A percentile compares a stretch with the other conserved stretches of the same genome.
phyloP scores from a whole-genome alignment of 495 filamentous ascomycete genomes.

The Talaromyces trachyspermus region DNA sequence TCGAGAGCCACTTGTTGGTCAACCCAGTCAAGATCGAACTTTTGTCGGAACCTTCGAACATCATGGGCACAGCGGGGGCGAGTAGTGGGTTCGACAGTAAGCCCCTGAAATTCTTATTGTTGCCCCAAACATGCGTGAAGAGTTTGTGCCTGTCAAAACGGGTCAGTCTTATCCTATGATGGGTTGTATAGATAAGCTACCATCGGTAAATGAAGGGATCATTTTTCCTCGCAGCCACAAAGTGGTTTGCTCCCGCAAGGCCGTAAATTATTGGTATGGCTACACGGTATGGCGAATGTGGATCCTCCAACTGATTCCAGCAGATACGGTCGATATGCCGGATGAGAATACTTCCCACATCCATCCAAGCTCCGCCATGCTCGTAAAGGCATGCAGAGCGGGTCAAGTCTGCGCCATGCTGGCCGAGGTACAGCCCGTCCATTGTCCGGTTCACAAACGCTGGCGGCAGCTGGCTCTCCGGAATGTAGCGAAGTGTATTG shows the following conservation, averaged over 20 bases:
- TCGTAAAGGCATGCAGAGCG: slow-evolving; percentile 14
- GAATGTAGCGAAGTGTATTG: slow-evolving; percentile 9
- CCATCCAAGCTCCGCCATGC: slow-evolving; percentile 20
- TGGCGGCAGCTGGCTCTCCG: slow-evolving; percentile 5
- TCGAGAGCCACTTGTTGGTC: not conserved
- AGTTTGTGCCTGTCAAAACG: not conserved
- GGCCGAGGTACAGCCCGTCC: slow-evolving; percentile 13
- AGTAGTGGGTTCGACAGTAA: not conserved
- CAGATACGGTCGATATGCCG: slow-evolving; percentile 16
- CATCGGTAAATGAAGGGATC: slow-evolving; percentile 1
- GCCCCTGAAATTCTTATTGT: not conserved
- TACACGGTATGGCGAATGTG: slow-evolving; percentile 11
- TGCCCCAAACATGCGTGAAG: slow-evolving; percentile 3
- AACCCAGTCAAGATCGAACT: not conserved
- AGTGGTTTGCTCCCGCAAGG: slow-evolving; percentile 10
- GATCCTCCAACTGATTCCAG: slow-evolving; percentile 14
- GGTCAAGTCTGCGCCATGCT: slow-evolving; percentile 17
- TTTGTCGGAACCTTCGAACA: not conserved
- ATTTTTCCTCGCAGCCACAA: slow-evolving; percentile 14
- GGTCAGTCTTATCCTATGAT: not conserved
- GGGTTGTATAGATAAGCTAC: not conserved
- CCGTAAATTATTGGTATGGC: slow-evolving; percentile 6
- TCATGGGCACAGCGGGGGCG: not conserved
- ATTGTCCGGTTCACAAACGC: slow-evolving; percentile 11
- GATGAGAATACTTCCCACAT: slow-evolving; percentile 18